Evolutionary conservation across 805 yeast species (phyloP), one percentile per base, ranked within the genome.

Genomic region (Wickerhamiella hasegawae): DNA sequence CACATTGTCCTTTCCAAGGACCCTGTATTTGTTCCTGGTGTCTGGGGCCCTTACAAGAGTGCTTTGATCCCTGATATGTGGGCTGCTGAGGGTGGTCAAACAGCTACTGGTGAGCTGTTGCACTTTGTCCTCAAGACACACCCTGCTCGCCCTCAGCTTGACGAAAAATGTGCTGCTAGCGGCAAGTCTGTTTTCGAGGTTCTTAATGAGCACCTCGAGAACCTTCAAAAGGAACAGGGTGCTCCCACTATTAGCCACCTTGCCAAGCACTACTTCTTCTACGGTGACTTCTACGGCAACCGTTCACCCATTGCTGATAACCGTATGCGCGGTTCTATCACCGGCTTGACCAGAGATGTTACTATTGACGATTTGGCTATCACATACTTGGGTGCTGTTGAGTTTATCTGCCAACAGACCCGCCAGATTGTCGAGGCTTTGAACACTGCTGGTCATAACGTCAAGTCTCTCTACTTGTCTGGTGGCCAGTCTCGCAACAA

Each of bases 41-140:
- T 90, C 23, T 90, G 98, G 98, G 98, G 98, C 11, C 98, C 98
- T 2, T 90, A 90, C 59, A 69, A 84, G 49, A 94, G 85, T 56
- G 94, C 82, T 4, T 68, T 87, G 63, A 79, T 92, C n/a, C 77
- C 79, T 20, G 83, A 75, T 4, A 76, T 65, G 50, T 90, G 97
- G 97, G 66, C 85, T 44, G 94, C 97, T 11, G 98, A 90, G 59
- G 98, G 98, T 52, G 98, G 98, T n/a, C 98, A 90, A 57, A 77
- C 92, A 12, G 80, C 94, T 53, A 90, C 98, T 2, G 98, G 98
- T 46, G 95, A 92, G 21, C 67, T 90, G 27, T 66, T 90, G 43
- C 87, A 90, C 2, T 93, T 82, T 55, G 87, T 87, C 12, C 58
- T 90, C 41, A 66, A 81, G 10, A 76, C 81, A 8, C 97, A 90